A percentile compares a stretch with the other conserved stretches of the same genome.
Conservation (phyloP, 2,329 filamentous ascomycete genomes). For the Chrysoporthe austroafricana region DNA sequence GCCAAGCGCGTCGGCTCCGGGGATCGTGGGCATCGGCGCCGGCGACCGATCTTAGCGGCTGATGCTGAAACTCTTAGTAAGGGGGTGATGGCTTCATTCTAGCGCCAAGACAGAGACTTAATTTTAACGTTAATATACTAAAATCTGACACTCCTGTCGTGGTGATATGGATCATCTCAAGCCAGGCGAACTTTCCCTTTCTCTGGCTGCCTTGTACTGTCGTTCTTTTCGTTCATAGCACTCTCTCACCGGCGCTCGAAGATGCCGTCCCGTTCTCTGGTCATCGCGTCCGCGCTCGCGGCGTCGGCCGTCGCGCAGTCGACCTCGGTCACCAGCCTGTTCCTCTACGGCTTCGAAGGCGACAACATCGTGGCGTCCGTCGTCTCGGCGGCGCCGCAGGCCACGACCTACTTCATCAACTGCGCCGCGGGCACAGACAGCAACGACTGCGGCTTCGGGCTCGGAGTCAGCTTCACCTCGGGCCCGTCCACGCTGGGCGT, state of each 20-base stretch:
- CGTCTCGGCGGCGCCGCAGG: constrained; percentile 19
- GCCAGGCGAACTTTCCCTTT: neutral
- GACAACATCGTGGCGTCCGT: constrained; percentile 25
- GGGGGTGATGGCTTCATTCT: neutral
- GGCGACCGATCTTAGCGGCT: neutral
- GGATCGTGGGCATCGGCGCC: neutral
- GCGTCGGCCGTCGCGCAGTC: constrained; percentile 20
- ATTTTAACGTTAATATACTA: neutral
- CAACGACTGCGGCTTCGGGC: constrained; percentile 26
- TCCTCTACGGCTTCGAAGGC: constrained; percentile 26
- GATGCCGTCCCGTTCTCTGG: constrained; percentile 8
- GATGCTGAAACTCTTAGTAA: neutral
- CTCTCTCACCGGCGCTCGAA: neutral
- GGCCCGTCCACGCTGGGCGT: constrained; percentile 15
- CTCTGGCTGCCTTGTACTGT: neutral
- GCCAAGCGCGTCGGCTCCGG: neutral
- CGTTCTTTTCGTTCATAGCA: neutral
- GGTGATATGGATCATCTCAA: neutral
- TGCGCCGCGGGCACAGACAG: constrained; percentile 25
- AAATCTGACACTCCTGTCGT: neutral
- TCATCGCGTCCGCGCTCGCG: constrained; percentile 12
- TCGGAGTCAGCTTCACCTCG: constrained; percentile 17
- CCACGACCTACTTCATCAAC: constrained; percentile 18
- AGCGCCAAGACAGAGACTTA: neutral
- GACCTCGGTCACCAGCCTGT: constrained; percentile 25